Evolutionary conservation across 768 basidiomycete species (phyloP).

Genomic region (Kwoniella sp.): DNA sequence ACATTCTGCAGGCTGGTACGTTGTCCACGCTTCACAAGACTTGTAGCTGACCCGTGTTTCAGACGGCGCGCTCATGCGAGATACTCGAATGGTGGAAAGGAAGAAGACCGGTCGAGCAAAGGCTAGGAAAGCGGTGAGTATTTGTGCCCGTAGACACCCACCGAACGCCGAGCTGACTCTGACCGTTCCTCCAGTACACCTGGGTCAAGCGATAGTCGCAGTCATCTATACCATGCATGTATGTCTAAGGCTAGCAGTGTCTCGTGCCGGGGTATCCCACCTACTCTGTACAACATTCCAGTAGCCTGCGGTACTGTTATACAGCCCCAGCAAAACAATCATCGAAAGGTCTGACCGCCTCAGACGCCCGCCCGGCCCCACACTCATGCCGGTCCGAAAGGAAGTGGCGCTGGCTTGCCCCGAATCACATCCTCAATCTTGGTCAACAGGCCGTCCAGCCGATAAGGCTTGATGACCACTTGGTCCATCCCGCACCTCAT

Average conservation of each 20-base stretch:
- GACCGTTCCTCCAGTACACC: slow-evolving; percentile 58
- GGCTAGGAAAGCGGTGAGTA: slow-evolving; percentile 81
- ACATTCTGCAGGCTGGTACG: slow-evolving; percentile 69
- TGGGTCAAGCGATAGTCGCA: slow-evolving; percentile 86
- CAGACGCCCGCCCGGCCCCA: too few relatives aligned
- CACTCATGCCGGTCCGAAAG: too few relatives aligned
- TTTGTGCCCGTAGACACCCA: slow-evolving; percentile 4
- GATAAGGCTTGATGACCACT: slow-evolving; percentile 42
- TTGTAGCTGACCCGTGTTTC: slow-evolving; percentile 5
- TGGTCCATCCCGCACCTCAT: slow-evolving; percentile 39
- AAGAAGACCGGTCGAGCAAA: slow-evolving; percentile 93
- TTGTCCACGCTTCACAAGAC: slow-evolving; percentile 15
- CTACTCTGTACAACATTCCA: too few relatives aligned
- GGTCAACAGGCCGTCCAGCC: slow-evolving; percentile 4
- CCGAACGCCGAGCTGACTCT: slow-evolving; percentile 5
- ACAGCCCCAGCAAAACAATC: too few relatives aligned
- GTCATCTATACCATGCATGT: neutral
- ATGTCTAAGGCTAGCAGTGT: too few relatives aligned
- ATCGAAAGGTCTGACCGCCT: too few relatives aligned
- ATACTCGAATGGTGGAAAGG: slow-evolving; percentile 96
- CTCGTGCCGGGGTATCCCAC: too few relatives aligned
- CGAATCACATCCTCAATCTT: neutral
- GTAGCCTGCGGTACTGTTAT: too few relatives aligned
- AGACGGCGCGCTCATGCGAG: slow-evolving; percentile 83
- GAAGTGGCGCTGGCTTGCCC: too few relatives aligned